Evolutionary conservation across 306 rosid genomes (phyloP).

Genomic region (Citrullus mucosospermus): DNA sequence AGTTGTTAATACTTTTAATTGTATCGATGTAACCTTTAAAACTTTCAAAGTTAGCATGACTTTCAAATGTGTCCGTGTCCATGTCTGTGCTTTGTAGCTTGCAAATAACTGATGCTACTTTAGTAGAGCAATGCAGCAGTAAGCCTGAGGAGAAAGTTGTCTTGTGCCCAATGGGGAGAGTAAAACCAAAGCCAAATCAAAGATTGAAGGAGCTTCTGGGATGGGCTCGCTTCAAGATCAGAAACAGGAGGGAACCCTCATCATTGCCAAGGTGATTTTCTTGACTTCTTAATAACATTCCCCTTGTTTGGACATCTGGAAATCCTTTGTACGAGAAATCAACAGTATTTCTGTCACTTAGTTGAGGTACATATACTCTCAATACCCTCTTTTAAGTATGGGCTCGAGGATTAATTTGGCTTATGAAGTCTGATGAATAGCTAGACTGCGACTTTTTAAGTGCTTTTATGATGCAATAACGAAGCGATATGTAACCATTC

Average conservation of each 20-base stretch:
- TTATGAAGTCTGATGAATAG: neutral
- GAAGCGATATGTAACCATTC: neutral
- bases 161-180: constrained; percentile 18
- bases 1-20: constrained; percentile 8
- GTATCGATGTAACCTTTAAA: too few species aligned
- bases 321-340: neutral
- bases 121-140: constrained; percentile 22
- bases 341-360: neutral
- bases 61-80: too few species aligned
- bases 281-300: neutral
- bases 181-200: constrained; percentile 36
- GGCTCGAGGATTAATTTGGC: neutral
- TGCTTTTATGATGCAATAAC: neutral
- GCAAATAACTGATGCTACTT: constrained; percentile 48
- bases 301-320: neutral
- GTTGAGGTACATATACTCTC: neutral
- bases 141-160: constrained; percentile 20
- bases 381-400: neutral
- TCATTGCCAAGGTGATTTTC: constrained; percentile 40
- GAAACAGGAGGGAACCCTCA: too few species aligned
- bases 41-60: too few species aligned
- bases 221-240: neutral
- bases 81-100: neutral
- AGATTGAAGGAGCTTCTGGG: constrained; percentile 81
- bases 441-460: neutral